Percentiles rank a stretch among this genome's conserved stretches.
Conservation (phyloP, 2,329 filamentous ascomycete species). For the Colletotrichum neosansevieriae region DNA sequence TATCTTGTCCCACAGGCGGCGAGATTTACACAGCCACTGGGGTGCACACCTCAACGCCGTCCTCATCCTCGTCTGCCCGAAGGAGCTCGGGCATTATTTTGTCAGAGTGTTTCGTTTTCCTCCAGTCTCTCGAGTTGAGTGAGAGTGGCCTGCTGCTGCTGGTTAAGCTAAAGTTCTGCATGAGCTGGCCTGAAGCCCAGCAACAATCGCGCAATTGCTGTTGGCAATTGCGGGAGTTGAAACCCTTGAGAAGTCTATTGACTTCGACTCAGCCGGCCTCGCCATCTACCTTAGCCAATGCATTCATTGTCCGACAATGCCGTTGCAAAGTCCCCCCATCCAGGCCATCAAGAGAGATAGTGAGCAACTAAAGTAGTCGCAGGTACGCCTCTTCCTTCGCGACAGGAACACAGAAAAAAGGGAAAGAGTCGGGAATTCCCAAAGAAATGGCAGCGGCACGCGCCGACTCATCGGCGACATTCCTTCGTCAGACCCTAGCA, state of each 20-base stretch:
- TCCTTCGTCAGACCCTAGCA: conserved; percentile 3
- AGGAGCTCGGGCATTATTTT: conserved; percentile 23
- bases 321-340: background rate
- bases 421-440: background rate
- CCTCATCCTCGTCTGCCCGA: conserved; percentile 13
- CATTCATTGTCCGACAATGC: conserved; percentile 19
- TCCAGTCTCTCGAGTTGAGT: background rate
- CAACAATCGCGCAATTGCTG: conserved; percentile 17
- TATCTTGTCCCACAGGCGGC: background rate
- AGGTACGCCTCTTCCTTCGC: conserved; percentile 6
- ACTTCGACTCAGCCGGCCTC: conserved; percentile 3
- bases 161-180: background rate
- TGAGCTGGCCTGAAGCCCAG: background rate
- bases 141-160: no score
- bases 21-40: conserved; percentile 33
- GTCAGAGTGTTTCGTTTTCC: conserved; percentile 10
- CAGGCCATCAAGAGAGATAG: background rate
- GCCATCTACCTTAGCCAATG: background rate
- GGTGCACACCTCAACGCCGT: conserved; percentile 14
- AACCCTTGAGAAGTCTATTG: conserved; percentile 29
- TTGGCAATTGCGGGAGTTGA: conserved; percentile 18
- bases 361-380: background rate
- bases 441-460: conserved; percentile 10
- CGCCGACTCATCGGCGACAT: conserved; percentile 11
- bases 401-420: background rate